Percentiles rank a stretch among this genome's conserved stretches.
phyloP scores from a whole-genome alignment of 2,329 filamentous ascomycete genomes.

The Remersonia thermophila region DNA sequence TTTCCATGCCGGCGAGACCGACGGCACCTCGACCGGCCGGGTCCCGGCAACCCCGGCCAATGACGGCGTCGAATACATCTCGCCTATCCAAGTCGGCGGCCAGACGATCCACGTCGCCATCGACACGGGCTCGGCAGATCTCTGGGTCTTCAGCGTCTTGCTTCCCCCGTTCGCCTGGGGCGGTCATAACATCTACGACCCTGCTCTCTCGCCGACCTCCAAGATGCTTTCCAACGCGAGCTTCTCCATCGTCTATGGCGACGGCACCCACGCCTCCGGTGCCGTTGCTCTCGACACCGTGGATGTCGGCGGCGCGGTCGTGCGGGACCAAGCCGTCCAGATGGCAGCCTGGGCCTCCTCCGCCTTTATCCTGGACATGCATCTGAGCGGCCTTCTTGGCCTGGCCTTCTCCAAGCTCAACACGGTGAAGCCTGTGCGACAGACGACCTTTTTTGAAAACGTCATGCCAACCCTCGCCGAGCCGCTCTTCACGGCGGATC shows the following conservation, averaged over 20 bases:
- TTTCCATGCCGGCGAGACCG: not conserved
- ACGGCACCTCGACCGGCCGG: constrained; percentile 31
- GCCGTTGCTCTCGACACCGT: constrained; percentile 57
- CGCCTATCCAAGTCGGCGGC: constrained; percentile 56
- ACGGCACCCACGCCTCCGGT: constrained; percentile 50
- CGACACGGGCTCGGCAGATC: constrained; percentile 63
- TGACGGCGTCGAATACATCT: constrained; percentile 58
- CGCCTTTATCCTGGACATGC: constrained; percentile 46
- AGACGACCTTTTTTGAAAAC: constrained; percentile 67
- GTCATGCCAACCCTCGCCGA: constrained; percentile 45
- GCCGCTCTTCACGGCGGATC: constrained; percentile 59
- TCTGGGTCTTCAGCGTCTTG: constrained; percentile 60
- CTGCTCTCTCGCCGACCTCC: constrained; percentile 25
- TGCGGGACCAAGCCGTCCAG: constrained; percentile 53
- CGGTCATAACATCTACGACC: constrained; percentile 36
- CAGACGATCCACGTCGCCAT: constrained; percentile 59
- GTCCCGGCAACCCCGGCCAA: constrained; percentile 53
- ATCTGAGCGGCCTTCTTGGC: constrained; percentile 57
- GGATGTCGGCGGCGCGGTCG: constrained; percentile 51
- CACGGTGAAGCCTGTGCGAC: constrained; percentile 46
- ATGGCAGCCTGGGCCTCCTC: constrained; percentile 47
- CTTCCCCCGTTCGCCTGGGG: constrained; percentile 32
- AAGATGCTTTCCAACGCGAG: constrained; percentile 28
- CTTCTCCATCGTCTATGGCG: constrained; percentile 58
- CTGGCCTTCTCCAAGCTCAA: constrained; percentile 55